Evolutionary conservation across 495 filamentous ascomycete species (phyloP).

Genomic region (Ramalina intermedia): DNA sequence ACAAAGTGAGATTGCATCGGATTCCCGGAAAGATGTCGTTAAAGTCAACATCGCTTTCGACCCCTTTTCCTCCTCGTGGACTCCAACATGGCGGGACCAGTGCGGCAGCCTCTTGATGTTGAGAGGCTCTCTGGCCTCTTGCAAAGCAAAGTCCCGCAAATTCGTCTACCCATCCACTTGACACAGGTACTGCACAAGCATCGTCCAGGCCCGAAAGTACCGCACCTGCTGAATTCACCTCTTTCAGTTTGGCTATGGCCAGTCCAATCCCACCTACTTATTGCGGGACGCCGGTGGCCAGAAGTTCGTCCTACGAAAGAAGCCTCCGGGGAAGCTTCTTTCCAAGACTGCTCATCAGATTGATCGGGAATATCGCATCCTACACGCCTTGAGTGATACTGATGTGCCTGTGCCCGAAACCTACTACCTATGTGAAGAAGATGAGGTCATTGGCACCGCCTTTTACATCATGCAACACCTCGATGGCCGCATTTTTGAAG

Average conservation of each 20-base stretch:
- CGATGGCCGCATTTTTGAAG: constrained; percentile 81
- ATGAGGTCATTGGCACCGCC: constrained; percentile 62
- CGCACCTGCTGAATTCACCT: neutral
- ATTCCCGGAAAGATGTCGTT: no score
- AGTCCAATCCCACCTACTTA: constrained; percentile 94
- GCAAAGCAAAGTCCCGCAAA: constrained; percentile 54
- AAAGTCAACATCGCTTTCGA: neutral
- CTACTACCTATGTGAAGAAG: constrained; percentile 76
- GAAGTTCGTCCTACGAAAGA: constrained; percentile 83
- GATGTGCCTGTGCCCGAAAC: constrained; percentile 79
- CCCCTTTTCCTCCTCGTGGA: neutral
- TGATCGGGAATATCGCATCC: constrained; percentile 85
- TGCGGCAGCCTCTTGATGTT: constrained; percentile 81
- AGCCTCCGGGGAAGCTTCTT: constrained; percentile 80
- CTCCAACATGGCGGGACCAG: constrained; percentile 61
- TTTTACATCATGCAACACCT: constrained; percentile 97
- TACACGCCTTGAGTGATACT: constrained; percentile 63
- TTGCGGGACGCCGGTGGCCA: constrained; percentile 51
- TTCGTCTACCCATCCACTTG: constrained; percentile 66
- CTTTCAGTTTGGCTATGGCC: constrained; percentile 79
- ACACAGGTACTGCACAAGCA: constrained; percentile 53
- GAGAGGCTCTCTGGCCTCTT: constrained; percentile 66
- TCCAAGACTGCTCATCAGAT: constrained; percentile 91
- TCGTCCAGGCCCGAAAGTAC: neutral
- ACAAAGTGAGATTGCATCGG: no score